phyloP scores from a whole-genome alignment of 345 rosid species.

The Nephelium lappaceum region DNA sequence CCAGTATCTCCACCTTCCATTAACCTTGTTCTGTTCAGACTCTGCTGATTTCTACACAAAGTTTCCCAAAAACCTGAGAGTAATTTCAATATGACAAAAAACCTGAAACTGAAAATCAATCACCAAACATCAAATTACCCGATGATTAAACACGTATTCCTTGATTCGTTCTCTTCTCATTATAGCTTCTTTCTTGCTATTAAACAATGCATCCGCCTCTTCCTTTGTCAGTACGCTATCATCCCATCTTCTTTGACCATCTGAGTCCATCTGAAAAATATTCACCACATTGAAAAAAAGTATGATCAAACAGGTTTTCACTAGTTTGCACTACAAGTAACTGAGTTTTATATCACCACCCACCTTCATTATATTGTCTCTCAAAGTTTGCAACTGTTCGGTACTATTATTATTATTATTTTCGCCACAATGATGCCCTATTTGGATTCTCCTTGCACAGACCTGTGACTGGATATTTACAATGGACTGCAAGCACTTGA shows the following conservation, averaged over 20 bases:
- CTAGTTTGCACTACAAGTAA: not conserved
- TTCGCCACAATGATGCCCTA: conserved; percentile 40
- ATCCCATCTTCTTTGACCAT: conserved; percentile 77
- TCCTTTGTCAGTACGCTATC: conserved; percentile 80
- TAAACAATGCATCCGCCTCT: conserved; percentile 60
- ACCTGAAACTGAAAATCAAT: not conserved
- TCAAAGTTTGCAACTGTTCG: conserved; percentile 45
- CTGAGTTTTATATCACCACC: not conserved
- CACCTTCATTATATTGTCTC: conserved; percentile 64
- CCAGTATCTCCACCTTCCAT: conserved; percentile 86
- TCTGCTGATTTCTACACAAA: conserved; percentile 75
- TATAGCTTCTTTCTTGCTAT: conserved; percentile 75
- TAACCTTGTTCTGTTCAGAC: conserved; percentile 56
- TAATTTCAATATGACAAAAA: conserved; percentile 5
- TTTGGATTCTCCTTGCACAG: conserved; percentile 55
- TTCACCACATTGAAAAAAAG: not conserved
- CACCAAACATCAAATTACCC: conserved; percentile 40
- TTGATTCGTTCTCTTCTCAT: conserved; percentile 65
- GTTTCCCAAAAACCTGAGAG: not conserved
- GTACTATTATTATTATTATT: not conserved
- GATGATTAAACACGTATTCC: conserved; percentile 63
- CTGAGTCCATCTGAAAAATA: conserved; percentile 61
- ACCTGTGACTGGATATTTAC: conserved; percentile 79
- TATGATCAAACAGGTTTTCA: not conserved
- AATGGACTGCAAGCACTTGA: conserved; percentile 84